Base-by-base conservation (phyloP, 75 land plant genomes). In the Pseudotsuga menziesii region DNA sequence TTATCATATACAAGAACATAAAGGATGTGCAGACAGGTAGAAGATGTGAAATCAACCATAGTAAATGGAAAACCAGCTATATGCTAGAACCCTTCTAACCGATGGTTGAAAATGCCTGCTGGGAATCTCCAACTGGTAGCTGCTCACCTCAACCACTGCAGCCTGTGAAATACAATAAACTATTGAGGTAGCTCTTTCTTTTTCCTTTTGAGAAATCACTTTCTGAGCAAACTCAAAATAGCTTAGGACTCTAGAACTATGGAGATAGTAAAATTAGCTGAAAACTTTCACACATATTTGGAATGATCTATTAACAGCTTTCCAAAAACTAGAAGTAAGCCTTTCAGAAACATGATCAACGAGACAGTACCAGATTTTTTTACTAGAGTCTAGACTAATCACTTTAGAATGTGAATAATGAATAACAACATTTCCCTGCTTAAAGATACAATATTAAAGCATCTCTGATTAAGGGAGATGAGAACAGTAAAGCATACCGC, bases 121-220 rank as follows among this genome's bases (percentile, higher is more conserved):
- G 14, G 81, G 86, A 74, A 91, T 89, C 67, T 91, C 92, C 92
- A 91, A n/a, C 73, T 88, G 90, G 63, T 91, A 91, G 69, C 92
- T 91, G 86, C 92, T 91, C 69, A 91, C 90, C 79, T 91, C 92
- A 77, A 91, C 86, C 27, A 91, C 88, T 22, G 88, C 91, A 79
- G 80, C 91, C 92, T 91, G 81, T 4, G 14, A 41, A 73, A 20
- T 41, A 20, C 11, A 69, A 69, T 32, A 67, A 69, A 69, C 48
- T 9, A 19, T 69, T 54, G 41, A 35, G 72, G 23, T 9, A 41
- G 72, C 48, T 41, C 48, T 36, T 39, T 44, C 19, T 32, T n/a
- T 11, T 55, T 62, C 61, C 81, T 29, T 61, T 23, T 8, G 61
- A 80, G 16, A 78, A 29, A 36, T 39, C 67, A 22, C 20, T 60